Percentiles rank a stretch among this genome's conserved stretches.
phyloP scores from a whole-genome alignment of 2,329 filamentous ascomycete species.

The Davidsoniella neocaledoniae region DNA sequence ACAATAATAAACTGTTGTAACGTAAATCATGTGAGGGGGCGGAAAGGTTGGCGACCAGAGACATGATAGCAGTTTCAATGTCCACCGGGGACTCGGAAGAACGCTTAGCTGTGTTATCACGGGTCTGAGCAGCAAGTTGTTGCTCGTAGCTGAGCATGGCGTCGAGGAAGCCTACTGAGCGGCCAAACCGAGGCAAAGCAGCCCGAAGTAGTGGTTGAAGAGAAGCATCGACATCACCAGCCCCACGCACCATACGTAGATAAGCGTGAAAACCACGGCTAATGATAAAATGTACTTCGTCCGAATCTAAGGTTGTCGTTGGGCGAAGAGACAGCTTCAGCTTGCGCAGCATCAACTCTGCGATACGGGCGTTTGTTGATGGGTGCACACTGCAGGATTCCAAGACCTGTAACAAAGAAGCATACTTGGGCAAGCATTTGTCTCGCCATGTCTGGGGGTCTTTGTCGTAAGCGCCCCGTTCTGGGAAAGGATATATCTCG shows the following conservation, averaged over 20 bases:
- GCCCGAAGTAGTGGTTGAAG: constrained; percentile 51
- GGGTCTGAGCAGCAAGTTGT: constrained; percentile 2
- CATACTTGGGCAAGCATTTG: constrained; percentile 49
- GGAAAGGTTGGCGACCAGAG: constrained; percentile 57
- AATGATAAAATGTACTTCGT: constrained; percentile 55
- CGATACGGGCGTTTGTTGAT: constrained; percentile 48
- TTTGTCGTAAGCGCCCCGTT: constrained; percentile 44
- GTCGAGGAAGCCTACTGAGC: constrained; percentile 48
- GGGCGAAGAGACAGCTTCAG: constrained; percentile 47
- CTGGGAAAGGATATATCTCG: constrained; percentile 47
- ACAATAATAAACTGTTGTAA: constrained; percentile 52
- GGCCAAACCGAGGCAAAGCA: constrained; percentile 48
- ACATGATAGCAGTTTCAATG: constrained; percentile 43
- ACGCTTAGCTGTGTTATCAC: not conserved
- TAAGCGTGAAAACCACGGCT: constrained; percentile 62
- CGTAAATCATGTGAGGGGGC: constrained; percentile 61
- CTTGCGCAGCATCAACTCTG: constrained; percentile 47
- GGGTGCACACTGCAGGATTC: constrained; percentile 46
- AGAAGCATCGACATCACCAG: constrained; percentile 38
- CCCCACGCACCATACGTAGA: constrained; percentile 43
- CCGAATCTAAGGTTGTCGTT: constrained; percentile 38
- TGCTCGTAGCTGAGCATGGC: constrained; percentile 13
- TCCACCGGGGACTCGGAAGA: constrained; percentile 20
- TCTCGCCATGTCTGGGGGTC: constrained; percentile 45
- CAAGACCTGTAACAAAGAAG: constrained; percentile 47